Conservation (phyloP, 2,329 filamentous ascomycete genomes). For the Ascochyta fabae region DNA sequence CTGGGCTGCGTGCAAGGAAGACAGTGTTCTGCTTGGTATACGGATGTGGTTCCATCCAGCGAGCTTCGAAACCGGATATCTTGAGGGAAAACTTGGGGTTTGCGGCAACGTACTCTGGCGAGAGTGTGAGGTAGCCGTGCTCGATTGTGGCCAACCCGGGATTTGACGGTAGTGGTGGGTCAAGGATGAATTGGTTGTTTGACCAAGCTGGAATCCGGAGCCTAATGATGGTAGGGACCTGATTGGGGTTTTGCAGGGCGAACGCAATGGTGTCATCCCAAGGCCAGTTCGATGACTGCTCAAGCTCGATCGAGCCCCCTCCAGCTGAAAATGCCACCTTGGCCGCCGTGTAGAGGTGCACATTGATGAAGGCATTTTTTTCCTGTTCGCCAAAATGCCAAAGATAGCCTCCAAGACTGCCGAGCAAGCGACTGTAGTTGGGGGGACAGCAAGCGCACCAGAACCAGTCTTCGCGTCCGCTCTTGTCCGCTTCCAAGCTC, state of each 20-base stretch:
- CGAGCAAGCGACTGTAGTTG: constrained; percentile 19
- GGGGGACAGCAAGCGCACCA: constrained; percentile 43
- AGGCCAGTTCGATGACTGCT: constrained; percentile 63
- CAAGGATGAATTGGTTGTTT: constrained; percentile 34
- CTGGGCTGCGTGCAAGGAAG: constrained; percentile 34
- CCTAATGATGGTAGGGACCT: constrained; percentile 51
- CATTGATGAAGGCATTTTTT: constrained; percentile 57
- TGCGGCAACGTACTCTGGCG: not conserved
- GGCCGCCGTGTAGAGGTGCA: constrained; percentile 64
- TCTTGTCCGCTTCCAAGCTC: constrained; percentile 59
- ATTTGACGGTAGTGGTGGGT: constrained; percentile 10
- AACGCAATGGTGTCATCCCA: constrained; percentile 62
- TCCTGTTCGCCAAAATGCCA: constrained; percentile 41
- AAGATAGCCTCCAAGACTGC: constrained; percentile 17
- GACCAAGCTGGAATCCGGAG: constrained; percentile 66
- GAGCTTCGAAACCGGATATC: constrained; percentile 54
- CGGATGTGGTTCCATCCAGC: constrained; percentile 61
- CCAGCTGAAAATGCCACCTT: constrained; percentile 51
- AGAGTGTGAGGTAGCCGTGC: constrained; percentile 8
- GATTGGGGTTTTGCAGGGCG: constrained; percentile 40
- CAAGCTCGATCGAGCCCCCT: constrained; percentile 49
- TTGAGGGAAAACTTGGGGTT: constrained; percentile 53
- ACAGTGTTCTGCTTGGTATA: constrained; percentile 63
- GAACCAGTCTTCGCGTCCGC: constrained; percentile 64
- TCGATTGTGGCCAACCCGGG: constrained; percentile 37